phyloP scores from a whole-genome alignment of 2,329 filamentous ascomycete species.

The Onygenales sp. region DNA sequence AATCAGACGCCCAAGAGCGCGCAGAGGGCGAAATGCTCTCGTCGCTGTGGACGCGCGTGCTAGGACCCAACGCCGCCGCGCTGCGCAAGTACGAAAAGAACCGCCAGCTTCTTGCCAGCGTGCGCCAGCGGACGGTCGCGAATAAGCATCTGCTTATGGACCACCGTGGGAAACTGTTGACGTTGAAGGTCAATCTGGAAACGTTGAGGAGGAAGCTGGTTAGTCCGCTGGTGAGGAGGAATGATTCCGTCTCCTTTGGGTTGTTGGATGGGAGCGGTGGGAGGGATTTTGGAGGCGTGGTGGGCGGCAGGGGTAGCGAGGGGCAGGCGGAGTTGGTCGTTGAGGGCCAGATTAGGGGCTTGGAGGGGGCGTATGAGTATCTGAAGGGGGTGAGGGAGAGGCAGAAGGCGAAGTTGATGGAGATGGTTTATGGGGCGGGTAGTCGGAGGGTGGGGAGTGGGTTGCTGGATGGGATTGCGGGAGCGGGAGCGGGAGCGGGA shows the following conservation, averaged over 20 bases:
- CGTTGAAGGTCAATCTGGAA: slow-evolving; percentile 79
- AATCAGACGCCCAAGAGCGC: slow-evolving; percentile 71
- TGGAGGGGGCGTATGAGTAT: slow-evolving; percentile 71
- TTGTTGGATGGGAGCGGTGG: slow-evolving; percentile 19
- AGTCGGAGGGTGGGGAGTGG: slow-evolving; percentile 9
- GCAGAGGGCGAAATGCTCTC: slow-evolving; percentile 72
- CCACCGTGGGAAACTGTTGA: slow-evolving; percentile 74
- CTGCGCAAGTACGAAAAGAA: slow-evolving; percentile 92
- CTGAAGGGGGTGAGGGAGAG: slow-evolving; percentile 64
- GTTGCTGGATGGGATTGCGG: not conserved
- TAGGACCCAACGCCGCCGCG: slow-evolving; percentile 63
- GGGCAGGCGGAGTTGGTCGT: slow-evolving; percentile 43
- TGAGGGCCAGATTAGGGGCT: slow-evolving; percentile 74
- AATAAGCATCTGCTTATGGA: slow-evolving; percentile 82
- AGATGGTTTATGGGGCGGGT: slow-evolving; percentile 59
- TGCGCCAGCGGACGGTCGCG: slow-evolving; percentile 71
- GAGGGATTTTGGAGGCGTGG: slow-evolving; percentile 1
- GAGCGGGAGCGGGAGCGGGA: not conserved
- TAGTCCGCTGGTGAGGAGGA: slow-evolving; percentile 67
- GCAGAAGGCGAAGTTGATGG: slow-evolving; percentile 76
- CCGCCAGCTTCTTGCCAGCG: slow-evolving; percentile 63
- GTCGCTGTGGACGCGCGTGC: slow-evolving; percentile 74
- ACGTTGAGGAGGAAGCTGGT: slow-evolving; percentile 74
- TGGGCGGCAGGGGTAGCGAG: slow-evolving; percentile 18
- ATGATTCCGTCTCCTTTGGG: slow-evolving; percentile 40